These are phyloP conservation scores for Avena sativa DNA, from an alignment of 176 grass and related monocot genomes.

Conservation along the genomic window DNA sequence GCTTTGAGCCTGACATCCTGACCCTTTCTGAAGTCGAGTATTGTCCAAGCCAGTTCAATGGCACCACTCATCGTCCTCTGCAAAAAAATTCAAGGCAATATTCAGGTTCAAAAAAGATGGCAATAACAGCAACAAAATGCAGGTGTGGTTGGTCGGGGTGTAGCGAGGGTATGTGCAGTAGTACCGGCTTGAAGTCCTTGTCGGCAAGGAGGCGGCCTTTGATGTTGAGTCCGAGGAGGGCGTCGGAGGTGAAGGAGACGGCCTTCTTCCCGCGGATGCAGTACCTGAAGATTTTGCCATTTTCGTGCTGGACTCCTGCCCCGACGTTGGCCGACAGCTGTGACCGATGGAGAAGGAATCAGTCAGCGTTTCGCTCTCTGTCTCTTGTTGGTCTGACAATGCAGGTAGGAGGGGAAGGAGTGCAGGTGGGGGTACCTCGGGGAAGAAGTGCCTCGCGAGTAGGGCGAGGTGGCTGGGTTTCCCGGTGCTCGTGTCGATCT, in stretches of 20 bases:
- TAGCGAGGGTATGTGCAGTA: neutral
- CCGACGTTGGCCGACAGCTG: conserved; percentile 77
- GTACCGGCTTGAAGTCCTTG: conserved; percentile 67
- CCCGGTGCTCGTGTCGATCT: conserved; percentile 59
- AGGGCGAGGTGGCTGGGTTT: conserved; percentile 66
- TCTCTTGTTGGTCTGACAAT: neutral
- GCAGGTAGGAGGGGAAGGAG: neutral
- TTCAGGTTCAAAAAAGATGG: neutral
- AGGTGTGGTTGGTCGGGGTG: neutral
- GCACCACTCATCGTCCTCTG: conserved; percentile 59
- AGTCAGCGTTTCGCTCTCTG: neutral
- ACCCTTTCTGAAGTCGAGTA: conserved; percentile 72
- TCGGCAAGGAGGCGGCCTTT: conserved; percentile 61
- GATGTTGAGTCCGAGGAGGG: conserved; percentile 61
- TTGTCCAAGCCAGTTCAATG: conserved; percentile 75
- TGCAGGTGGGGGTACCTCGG: conserved; percentile 38
- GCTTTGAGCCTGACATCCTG: conserved; percentile 95
- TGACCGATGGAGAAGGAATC: neutral
- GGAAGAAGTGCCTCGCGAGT: conserved; percentile 65
- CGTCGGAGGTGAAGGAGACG: conserved; percentile 52
- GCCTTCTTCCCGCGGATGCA: conserved; percentile 65
- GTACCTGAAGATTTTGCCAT: conserved; percentile 56
- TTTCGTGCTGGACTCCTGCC: conserved; percentile 61
- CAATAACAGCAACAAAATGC: neutral
- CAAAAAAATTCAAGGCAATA: neutral